Evolutionary conservation across 345 rosid genomes (phyloP), one percentile per base, ranked within the genome.

Genomic region (Clausena lansium): DNA sequence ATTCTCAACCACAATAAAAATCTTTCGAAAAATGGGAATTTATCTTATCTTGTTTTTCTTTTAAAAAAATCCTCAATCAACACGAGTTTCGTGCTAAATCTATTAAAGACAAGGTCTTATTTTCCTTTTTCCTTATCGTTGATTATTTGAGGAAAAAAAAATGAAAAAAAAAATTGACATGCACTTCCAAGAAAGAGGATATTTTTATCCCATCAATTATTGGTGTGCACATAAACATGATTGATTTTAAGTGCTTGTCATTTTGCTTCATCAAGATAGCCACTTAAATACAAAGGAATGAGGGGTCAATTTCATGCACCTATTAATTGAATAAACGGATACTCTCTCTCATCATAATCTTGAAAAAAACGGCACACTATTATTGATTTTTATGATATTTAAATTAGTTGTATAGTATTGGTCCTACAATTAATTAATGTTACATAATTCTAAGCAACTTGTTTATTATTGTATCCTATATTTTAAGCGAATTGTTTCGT

Each of bases 171-270:
- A 68, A 41, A 25, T 38, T 10, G 39, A 39, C 2, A 36, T 9
- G 41, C 22, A 28, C 24, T 17, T 70, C 17, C 8, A 25, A 17
- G 38, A 30, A 50, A 30, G 5, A 6, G 19, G 19, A 70, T 30
- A 28, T 30, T 41, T 27, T 13, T 20, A 50, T 30, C 33, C 25
- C 7, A 4, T 71, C 63, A 72, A 72, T 73, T 39, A 27, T 73
- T 73, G 50, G 36, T 73, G 17, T n/a, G 4, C 60, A 3, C 57
- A 39, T 60, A 54, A 57, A 57, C 76, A 38, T 38, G 36, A 39
- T 39, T 59, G 57, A 73, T 11, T 58, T 66, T 59, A 59, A 58
- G 25, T 60, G 14, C 24, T 73, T 73, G 57, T 25, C 67, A 73
- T 38, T 38, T 60, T 73, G 38, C 25, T 38, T 73, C 35, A 1